Base-by-base conservation (phyloP, 169 alveolate genomes). In the Plasmodium fragile region DNA sequence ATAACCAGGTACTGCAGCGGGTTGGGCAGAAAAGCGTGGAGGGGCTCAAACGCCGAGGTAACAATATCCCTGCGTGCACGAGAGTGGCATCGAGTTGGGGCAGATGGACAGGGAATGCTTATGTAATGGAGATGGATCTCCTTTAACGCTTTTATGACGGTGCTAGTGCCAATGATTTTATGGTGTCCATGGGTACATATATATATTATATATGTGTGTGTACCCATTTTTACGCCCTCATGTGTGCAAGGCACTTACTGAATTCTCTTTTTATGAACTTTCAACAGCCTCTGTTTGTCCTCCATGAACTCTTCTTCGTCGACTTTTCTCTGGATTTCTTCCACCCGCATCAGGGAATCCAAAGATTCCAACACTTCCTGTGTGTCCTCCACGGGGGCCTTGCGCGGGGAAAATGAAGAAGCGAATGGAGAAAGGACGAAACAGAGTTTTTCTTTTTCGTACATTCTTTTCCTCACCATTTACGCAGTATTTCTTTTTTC, bases 281-380 rank as follows among this genome's bases (percentile, higher is more conserved):
- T 83, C 65, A 96, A 39, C 25, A 96, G 81, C 28, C 95, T 84
- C 92, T 95, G 97, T 69, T 95, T 96, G 34, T 96, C 97, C 78
- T 79, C 94, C 77, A 82, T 93, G 77, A 93, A 96, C 49, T 96
- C 97, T 43, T 96, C 97, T 83, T 95, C 95, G 28, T 89, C 94
- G 36, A 94, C 96, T 39, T 93, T 72, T 41, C 95, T 92, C 28
- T 96, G 96, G 16, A 95, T 96, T 72, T 95, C 95, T 41, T 96
- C 97, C 93, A 96, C 93, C 96, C 95, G 87, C 97, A 95, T 96
- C 43, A 96, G 77, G 49, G 96, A 96, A 72, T 96, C 97, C 90
- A 82, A 43, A 52, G 79, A 39, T 8, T 71, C 83, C 41, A 53
- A 49, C 36, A 77, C 83, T 65, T 82, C 92, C 41, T 78, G 80